These are phyloP conservation scores for Polysphondylium violaceum DNA, from an alignment of 78 protist genomes.

Conservation along the genomic window DNA sequence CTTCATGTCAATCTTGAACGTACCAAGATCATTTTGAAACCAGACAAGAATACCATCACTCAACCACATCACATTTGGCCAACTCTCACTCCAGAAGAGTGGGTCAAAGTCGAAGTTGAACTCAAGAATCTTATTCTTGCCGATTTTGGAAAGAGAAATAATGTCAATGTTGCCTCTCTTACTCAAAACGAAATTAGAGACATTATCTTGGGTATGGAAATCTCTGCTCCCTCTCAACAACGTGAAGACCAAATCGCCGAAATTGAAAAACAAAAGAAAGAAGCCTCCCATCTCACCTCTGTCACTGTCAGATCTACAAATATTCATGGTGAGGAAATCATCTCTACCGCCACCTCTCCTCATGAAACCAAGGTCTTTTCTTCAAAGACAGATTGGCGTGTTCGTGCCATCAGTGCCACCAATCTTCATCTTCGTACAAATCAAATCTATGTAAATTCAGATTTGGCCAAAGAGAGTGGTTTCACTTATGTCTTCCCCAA, in stretches of 20 bases:
- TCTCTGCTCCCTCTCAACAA: constrained; percentile 98
- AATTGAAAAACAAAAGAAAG: constrained; percentile 97
- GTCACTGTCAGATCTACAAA: constrained; percentile 95
- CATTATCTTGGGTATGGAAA: constrained; percentile 99
- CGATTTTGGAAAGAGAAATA: constrained; percentile 99
- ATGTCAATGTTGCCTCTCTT: constrained; percentile 97
- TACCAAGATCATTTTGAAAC: constrained; percentile 96
- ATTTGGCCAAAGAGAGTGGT: constrained; percentile 93
- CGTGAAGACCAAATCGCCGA: constrained; percentile 98
- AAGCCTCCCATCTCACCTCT: constrained; percentile 90
- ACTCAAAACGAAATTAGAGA: constrained; percentile 99
- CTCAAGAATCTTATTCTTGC: constrained; percentile 99
- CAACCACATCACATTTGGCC: constrained; percentile 99
- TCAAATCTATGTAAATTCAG: constrained; percentile 97
- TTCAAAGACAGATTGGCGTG: constrained; percentile 99
- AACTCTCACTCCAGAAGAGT: constrained; percentile 97
- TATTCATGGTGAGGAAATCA: constrained; percentile 97
- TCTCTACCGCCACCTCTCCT: constrained; percentile 94
- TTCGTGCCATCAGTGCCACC: constrained; percentile 98
- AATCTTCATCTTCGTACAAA: constrained; percentile 98
- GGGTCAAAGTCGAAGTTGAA: constrained; percentile 97
- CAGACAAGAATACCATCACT: constrained; percentile 93
- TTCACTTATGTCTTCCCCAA: constrained; percentile 99
- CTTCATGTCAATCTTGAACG: constrained; percentile 96
- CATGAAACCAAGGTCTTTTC: constrained; percentile 95